Evolutionary conservation across 352 stramenopile species (phyloP).

Genomic region (Pythium coloratum): DNA sequence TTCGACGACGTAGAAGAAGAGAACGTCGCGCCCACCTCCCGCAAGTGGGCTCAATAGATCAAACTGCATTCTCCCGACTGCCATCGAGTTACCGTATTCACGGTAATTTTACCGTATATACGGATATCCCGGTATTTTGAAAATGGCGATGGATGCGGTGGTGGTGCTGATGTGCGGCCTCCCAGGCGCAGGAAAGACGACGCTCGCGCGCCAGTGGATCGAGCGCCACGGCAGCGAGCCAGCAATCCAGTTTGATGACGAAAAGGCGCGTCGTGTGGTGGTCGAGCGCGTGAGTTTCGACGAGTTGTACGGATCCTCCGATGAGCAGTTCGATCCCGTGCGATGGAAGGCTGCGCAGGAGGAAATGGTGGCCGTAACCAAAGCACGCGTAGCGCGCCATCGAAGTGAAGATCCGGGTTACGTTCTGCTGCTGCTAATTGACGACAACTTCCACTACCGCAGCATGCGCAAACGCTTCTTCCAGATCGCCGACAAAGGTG

Average conservation of each 20-base stretch:
- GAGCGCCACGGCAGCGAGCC: neutral
- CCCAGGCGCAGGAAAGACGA: constrained; percentile 71
- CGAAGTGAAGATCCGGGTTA: neutral
- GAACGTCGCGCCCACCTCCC: constrained; percentile 11
- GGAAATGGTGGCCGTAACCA: constrained; percentile 41
- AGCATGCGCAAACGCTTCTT: constrained; percentile 73
- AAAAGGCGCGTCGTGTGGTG: neutral
- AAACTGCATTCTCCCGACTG: neutral
- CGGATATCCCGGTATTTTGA: constrained; percentile 3
- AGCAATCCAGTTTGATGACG: neutral
- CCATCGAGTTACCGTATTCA: neutral
- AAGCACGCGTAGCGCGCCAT: constrained; percentile 11
- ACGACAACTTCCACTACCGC: constrained; percentile 73
- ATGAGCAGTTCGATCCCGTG: constrained; percentile 39
- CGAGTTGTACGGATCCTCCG: constrained; percentile 37
- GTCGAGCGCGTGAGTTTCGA: constrained; percentile 58
- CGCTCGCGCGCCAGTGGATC: constrained; percentile 39
- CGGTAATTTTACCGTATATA: constrained; percentile 8
- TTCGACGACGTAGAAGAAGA: constrained; percentile 25
- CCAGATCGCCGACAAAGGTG: constrained; percentile 51
- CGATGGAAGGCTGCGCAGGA: constrained; percentile 56
- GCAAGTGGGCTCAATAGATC: constrained; percentile 21
- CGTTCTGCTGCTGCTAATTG: constrained; percentile 51
- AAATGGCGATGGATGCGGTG: constrained; percentile 7
- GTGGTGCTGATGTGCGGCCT: constrained; percentile 66